Evolutionary conservation across 2,329 filamentous ascomycete genomes (phyloP), one percentile per base, ranked within the genome.

Genomic region (Fusarium sp.): DNA sequence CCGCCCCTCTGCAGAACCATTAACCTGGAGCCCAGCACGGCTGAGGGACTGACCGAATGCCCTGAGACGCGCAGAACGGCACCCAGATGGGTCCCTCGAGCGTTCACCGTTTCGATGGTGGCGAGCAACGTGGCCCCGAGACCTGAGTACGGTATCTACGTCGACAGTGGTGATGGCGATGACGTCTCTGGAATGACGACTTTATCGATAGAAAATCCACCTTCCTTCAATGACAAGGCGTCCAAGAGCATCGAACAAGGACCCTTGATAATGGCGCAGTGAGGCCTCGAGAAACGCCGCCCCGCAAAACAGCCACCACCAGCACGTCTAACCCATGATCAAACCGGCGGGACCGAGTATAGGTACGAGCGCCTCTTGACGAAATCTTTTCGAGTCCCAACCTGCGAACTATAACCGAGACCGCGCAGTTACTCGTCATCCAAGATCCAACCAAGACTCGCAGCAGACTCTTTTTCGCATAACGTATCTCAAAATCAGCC

Each of bases 11-110:
- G 33, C 52, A 50, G 59, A 35, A 24, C 37, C 22, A 57, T 35
- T 43, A 27, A 54, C 50, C 20, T 72, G 16, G 65, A 65, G 59
- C 59, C 29, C 50, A 67, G 62, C 72, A 75, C 69, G 72, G 72
- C 58, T 48, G 29, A 20, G 39, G 57, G 37, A 54, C 61, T n/a
- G 61, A 39, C 43, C 50, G 24, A 33, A 68, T 67, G 66, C 61
- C 65, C 65, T 48, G 59, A 73, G 62, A 64, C 37, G 37, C 45
- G 31, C 22, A 43, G 31, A 56, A 33, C 61, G 48, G 31, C 59
- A 63, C 22, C n/a, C 16, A 43, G 48, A 63, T 63, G 60, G 37
- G 31, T 27, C 56, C 66, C 39, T 52, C 35, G 29, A 48, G 57
- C 20, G 60, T 54, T 20, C 27, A 35, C 39, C 57, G 64, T 67